Evolutionary conservation across 306 rosid genomes (phyloP).

Genomic region (Trichosanthes cucumerina): DNA sequence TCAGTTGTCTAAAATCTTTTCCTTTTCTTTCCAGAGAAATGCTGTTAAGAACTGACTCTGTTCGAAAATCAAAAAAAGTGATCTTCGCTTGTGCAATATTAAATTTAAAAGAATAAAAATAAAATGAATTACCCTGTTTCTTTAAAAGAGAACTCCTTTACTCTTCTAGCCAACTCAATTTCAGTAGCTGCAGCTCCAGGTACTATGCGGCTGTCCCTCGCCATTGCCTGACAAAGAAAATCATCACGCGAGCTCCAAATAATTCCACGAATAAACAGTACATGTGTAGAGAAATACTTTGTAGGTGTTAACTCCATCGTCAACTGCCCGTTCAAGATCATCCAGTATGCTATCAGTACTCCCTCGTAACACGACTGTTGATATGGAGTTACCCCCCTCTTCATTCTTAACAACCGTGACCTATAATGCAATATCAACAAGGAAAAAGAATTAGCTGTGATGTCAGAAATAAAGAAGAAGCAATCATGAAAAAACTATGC

Average conservation of each 20-base stretch:
- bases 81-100: background rate
- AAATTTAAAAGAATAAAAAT: background rate
- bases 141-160: conserved; percentile 78
- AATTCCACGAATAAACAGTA: background rate
- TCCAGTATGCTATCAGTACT: conserved; percentile 82
- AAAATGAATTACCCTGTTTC: conserved; percentile 61
- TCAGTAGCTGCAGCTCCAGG: conserved; percentile 96
- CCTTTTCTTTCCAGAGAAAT: background rate
- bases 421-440: conserved; percentile 23
- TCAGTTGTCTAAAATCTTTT: background rate
- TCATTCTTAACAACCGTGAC: conserved; percentile 66
- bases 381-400: conserved; percentile 76
- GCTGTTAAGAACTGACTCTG: background rate
- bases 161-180: conserved; percentile 77
- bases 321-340: conserved; percentile 92
- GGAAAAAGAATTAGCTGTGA: background rate
- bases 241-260: background rate
- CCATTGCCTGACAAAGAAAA: conserved; percentile 60
- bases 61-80: background rate
- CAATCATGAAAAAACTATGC: background rate
- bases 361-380: conserved; percentile 71
- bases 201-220: conserved; percentile 79
- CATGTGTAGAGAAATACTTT: conserved; percentile 39
- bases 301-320: conserved; percentile 87
- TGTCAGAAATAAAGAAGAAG: conserved; percentile 5